phyloP scores from a whole-genome alignment of 257 asterid species.

The Nicotiana tomentosiformis region DNA sequence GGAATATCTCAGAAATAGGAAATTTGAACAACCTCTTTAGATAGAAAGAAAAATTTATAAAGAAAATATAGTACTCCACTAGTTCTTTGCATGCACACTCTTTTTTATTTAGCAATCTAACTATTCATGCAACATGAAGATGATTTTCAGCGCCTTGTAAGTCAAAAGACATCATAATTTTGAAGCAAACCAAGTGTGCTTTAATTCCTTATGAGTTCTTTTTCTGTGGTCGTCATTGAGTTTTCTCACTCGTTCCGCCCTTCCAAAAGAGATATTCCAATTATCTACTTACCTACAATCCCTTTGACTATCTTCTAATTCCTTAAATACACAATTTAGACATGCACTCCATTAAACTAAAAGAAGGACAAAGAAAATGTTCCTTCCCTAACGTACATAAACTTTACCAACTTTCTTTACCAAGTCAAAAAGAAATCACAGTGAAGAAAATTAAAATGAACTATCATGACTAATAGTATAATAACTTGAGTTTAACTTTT shows the following conservation, averaged over 20 bases:
- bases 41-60: neutral
- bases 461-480: neutral
- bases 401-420: neutral
- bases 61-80: too few species aligned
- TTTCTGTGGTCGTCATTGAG: neutral
- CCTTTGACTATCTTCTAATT: slow-evolving; percentile 1
- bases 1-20: neutral
- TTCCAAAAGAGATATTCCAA: neutral
- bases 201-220: neutral
- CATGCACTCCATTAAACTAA: neutral
- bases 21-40: neutral
- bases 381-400: neutral
- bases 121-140: neutral
- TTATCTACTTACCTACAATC: neutral
- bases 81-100: slow-evolving; percentile 4
- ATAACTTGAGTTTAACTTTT: neutral
- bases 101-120: neutral
- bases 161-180: slow-evolving; percentile 11
- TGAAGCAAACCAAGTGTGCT: neutral
- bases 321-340: neutral
- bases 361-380: neutral
- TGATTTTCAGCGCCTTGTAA: neutral
- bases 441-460: neutral
- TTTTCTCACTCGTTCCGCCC: neutral
- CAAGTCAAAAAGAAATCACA: neutral